Evolutionary conservation across 1,284 basidiomycete genomes (phyloP).

Genomic region (Vanrija sp.): DNA sequence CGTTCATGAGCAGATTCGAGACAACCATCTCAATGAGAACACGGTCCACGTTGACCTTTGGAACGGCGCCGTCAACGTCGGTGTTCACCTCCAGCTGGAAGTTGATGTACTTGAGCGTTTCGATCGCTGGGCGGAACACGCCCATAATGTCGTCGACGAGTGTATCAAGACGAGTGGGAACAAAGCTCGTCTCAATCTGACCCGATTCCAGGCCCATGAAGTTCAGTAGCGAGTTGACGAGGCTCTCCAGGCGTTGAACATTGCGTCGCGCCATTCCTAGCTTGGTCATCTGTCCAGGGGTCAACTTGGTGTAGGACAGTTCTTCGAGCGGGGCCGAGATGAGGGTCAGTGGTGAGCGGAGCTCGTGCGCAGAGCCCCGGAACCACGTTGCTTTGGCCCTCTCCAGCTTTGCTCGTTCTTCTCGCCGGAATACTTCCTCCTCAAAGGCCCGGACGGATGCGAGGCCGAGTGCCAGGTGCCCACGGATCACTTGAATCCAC

Average conservation of each 20-base stretch:
- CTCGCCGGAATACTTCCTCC: constrained; percentile 4
- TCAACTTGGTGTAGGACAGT: constrained; percentile 12
- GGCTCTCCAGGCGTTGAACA: constrained; percentile 26
- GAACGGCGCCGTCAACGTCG: no score
- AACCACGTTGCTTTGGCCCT: constrained; percentile 29
- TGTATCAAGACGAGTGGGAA: constrained; percentile 31
- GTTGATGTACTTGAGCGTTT: constrained; percentile 23
- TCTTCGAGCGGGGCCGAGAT: constrained; percentile 31
- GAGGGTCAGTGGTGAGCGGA: constrained; percentile 30
- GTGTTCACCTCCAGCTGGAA: constrained; percentile 23
- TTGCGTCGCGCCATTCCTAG: constrained; percentile 29
- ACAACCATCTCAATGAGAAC: constrained; percentile 45
- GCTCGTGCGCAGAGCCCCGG: constrained; percentile 31
- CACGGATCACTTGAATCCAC: constrained; percentile 24
- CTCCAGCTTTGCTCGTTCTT: constrained; percentile 16
- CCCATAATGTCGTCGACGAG: constrained; percentile 38
- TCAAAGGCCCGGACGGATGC: constrained; percentile 8
- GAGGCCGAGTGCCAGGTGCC: constrained; percentile 12
- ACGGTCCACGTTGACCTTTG: constrained; percentile 21
- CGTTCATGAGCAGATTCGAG: constrained; percentile 38
- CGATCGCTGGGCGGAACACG: constrained; percentile 34
- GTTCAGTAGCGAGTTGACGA: constrained; percentile 35
- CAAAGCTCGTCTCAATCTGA: constrained; percentile 29
- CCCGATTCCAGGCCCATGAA: constrained; percentile 34
- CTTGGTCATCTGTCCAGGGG: constrained; percentile 6